Base-by-base conservation (phyloP, 2,329 filamentous ascomycete genomes). In the Colletotrichum destructivum region DNA sequence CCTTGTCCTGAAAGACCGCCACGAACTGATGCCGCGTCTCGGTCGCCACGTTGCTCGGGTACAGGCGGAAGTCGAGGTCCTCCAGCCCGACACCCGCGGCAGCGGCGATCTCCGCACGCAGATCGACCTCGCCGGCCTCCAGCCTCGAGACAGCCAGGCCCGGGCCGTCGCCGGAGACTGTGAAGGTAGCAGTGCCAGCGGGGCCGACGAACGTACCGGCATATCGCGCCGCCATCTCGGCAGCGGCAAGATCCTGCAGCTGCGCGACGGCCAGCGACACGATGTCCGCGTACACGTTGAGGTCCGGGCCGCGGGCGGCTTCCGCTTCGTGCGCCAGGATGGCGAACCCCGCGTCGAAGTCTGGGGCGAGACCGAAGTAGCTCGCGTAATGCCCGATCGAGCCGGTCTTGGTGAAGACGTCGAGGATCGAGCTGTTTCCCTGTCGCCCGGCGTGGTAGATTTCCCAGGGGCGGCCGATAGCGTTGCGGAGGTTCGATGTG, bases 401-500 rank as follows among this genome's bases (percentile, higher is more conserved):
- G 3, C 79, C 79, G 5, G 69, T 74, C 60, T 81, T 81, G 5
- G 77, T 79, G 49, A 77, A 54, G 1, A 75, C 74, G 21, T 81
- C 76, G 0, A 79, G 4, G 0, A 81, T 74, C 0, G 78, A 75
- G 0, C 74, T 75, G 16, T 75, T 76, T 2, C 73, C 55, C 0
- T 69, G 59, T 26, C 52, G 46, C 2, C 76, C 76, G 0, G 79
- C 76, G 16, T 77, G 79, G 55, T 80, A 80, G 1, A 81, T 74
- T 60, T 81, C 80, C 80, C 79, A 81, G 0, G 80, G 80, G 7
- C 75, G 73, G 1, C 79, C 80, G 5, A 80, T 79, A 2, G 77
- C 78, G 49, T 81, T 81, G 31, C 80, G 79, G 2, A 81, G 68
- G 66, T 81, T 81, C 1, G 79, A 81, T 4, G 79, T 80, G 31